These are phyloP conservation scores for Malassezia globosa DNA, from an alignment of 1,284 basidiomycete species.

Conservation along the genomic window DNA sequence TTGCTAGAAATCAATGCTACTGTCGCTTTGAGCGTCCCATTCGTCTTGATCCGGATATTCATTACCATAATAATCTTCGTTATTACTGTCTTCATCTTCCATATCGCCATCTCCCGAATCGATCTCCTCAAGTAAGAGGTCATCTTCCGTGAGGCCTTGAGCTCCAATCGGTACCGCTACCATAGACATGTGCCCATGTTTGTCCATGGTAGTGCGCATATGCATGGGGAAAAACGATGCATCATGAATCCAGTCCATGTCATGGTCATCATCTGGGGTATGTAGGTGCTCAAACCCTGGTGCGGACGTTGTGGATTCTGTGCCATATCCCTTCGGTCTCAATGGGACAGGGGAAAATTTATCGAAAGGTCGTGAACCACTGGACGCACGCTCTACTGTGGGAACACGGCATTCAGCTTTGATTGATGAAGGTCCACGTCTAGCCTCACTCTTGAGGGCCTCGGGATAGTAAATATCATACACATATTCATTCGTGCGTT, in stretches of 20 bases:
- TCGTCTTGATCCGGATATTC: conserved; percentile 41
- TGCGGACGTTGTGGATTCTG: conserved; percentile 10
- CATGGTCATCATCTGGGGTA: not conserved
- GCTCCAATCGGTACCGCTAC: conserved; percentile 2
- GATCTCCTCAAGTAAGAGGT: conserved; percentile 21
- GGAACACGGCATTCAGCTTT: not conserved
- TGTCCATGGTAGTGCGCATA: conserved; percentile 8
- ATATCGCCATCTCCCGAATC: conserved; percentile 17
- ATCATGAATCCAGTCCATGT: conserved; percentile 8
- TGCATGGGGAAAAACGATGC: conserved; percentile 9
- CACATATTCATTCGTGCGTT: conserved; percentile 32
- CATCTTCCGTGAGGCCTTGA: conserved; percentile 6
- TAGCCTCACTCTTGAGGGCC: no score
- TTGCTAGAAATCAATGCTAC: no score
- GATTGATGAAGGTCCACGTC: no score
- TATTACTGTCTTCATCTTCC: conserved; percentile 44
- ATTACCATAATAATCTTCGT: conserved; percentile 43
- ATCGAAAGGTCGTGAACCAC: not conserved
- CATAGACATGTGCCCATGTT: not conserved
- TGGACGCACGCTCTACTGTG: not conserved
- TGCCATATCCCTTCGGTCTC: conserved; percentile 17
- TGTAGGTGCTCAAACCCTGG: conserved; percentile 16
- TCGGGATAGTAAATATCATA: conserved; percentile 44
- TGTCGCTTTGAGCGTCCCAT: conserved; percentile 8
- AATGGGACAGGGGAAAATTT: conserved; percentile 17